Evolutionary conservation across 208 protist species (phyloP).

Genomic region (Trypanosoma congolense): DNA sequence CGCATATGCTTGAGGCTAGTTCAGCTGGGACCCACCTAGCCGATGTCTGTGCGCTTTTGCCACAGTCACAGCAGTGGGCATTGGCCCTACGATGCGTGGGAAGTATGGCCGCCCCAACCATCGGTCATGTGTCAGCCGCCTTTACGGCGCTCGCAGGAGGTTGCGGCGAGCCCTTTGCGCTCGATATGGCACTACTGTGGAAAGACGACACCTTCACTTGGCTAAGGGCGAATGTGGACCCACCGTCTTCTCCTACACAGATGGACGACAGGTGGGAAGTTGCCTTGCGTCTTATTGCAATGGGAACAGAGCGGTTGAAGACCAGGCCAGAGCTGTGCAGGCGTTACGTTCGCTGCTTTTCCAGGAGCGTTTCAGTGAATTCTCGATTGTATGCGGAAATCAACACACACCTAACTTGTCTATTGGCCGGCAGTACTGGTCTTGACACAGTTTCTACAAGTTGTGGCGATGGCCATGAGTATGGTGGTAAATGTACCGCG

Average conservation of each 20-base stretch:
- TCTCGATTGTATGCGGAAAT: neutral
- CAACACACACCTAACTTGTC: neutral
- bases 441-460: too few species aligned
- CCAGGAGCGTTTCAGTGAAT: neutral
- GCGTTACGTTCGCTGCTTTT: conserved; percentile 2
- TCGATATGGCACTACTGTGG: conserved; percentile 17
- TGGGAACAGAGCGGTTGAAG: conserved; percentile 7
- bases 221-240: conserved; percentile 11
- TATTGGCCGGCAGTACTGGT: neutral
- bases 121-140: conserved; percentile 7
- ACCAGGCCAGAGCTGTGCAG: conserved; percentile 1
- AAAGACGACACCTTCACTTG: conserved; percentile 9
- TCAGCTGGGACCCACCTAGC: neutral
- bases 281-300: conserved; percentile 4
- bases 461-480: neutral
- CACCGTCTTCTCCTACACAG: neutral
- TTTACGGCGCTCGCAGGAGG: conserved; percentile 5
- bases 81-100: conserved; percentile 5
- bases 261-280: conserved; percentile 7
- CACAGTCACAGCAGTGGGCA: conserved; percentile 9
- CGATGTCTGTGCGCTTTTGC: neutral
- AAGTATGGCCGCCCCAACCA: conserved; percentile 1
- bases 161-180: neutral
- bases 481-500: neutral
- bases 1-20: neutral